phyloP scores from a whole-genome alignment of 371 early-diverging fungal genomes.

The Rhizopus stolonifer region DNA sequence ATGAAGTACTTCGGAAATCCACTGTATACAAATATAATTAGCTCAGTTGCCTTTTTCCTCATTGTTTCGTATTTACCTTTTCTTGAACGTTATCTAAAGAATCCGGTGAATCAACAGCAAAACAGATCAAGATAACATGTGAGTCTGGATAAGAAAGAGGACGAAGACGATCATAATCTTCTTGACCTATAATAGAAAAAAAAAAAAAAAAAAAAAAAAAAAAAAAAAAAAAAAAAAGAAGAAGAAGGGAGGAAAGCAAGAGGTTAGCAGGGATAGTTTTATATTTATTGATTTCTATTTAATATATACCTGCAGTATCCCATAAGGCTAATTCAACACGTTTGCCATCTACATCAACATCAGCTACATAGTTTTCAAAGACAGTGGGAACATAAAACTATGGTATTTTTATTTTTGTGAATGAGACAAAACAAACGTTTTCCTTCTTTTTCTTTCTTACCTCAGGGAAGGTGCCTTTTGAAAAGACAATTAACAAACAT shows the following conservation, averaged over 20 bases:
- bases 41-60: not conserved
- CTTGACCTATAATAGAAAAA: slow-evolving; percentile 54
- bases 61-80: slow-evolving; percentile 39
- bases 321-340: slow-evolving; percentile 68
- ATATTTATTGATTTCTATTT: not conserved
- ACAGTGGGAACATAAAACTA: slow-evolving; percentile 89
- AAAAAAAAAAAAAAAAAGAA: not conserved
- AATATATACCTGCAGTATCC: slow-evolving; percentile 90
- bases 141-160: slow-evolving; percentile 90
- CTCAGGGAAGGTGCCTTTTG: slow-evolving; percentile 91
- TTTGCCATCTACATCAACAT: slow-evolving; percentile 69
- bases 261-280: not conserved
- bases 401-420: not conserved
- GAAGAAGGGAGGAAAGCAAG: not conserved
- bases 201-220: not conserved
- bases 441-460: slow-evolving; percentile 34
- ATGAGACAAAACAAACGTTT: not conserved
- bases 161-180: slow-evolving; percentile 88
- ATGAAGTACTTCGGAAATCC: slow-evolving; percentile 88
- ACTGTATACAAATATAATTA: slow-evolving; percentile 44
- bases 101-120: slow-evolving; percentile 80
- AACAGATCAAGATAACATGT: slow-evolving; percentile 86
- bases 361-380: slow-evolving; percentile 94
- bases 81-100: slow-evolving; percentile 83
- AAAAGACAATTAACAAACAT: slow-evolving; percentile 91